These are phyloP conservation scores for Calvatia gigantea DNA, from an alignment of 768 basidiomycete genomes.

Conservation along the genomic window DNA sequence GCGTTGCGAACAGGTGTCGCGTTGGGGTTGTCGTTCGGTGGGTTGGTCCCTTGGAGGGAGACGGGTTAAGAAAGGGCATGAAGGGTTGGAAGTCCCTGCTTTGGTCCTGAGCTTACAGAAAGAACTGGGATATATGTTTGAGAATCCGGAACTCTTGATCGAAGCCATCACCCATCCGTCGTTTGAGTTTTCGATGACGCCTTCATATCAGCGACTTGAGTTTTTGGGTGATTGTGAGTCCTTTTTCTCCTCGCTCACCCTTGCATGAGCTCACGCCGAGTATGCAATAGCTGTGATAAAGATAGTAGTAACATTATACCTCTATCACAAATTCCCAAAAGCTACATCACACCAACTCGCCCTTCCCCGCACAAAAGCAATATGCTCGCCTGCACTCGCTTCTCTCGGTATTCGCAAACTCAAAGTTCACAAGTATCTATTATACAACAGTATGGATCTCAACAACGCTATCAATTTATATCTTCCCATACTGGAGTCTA, in stretches of 20 bases:
- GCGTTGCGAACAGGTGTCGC: conserved; percentile 61
- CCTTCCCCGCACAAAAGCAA: conserved; percentile 62
- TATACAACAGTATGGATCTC: conserved; percentile 68
- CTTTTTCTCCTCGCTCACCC: neutral
- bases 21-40: conserved; percentile 73
- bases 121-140: conserved; percentile 67
- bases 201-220: conserved; percentile 84
- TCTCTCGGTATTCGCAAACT: conserved; percentile 64
- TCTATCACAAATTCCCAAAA: conserved; percentile 64
- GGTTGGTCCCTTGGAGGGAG: conserved; percentile 60
- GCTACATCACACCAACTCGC: conserved; percentile 79
- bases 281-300: conserved; percentile 57
- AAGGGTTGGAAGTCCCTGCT: conserved; percentile 32
- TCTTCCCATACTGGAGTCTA: conserved; percentile 52
- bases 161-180: conserved; percentile 89
- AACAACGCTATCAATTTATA: conserved; percentile 60
- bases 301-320: conserved; percentile 66
- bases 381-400: conserved; percentile 74
- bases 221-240: conserved; percentile 85
- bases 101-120: conserved; percentile 58
- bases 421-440: conserved; percentile 62
- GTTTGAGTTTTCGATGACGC: conserved; percentile 44
- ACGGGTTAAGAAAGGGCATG: conserved; percentile 41
- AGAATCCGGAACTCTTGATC: conserved; percentile 55
- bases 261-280: conserved; percentile 5